Base-by-base conservation (phyloP, 164 flowering plant genomes). In the Macadamia tetraphylla region DNA sequence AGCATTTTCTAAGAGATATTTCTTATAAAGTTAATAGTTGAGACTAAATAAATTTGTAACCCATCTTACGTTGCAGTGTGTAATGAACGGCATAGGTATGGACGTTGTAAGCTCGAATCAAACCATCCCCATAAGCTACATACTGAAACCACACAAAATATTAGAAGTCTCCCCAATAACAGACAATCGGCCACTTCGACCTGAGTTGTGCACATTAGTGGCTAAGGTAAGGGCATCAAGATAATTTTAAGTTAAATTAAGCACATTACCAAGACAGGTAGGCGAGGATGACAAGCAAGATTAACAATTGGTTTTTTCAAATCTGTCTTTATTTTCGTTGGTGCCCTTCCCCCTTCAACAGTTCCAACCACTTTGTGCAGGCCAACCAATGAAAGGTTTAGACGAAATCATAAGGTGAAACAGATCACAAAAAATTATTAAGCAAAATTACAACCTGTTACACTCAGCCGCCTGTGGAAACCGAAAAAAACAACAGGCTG, bases 261-360 rank as follows among this genome's bases (percentile, higher is more conserved):
- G 70, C 53, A 71, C 10, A 11, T 77, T 86, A 94, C 99, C 94
- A 95, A 75, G 66, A 88, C 84, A 67, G 99, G 98, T 18, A 89
- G 91, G 53, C 99, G 98, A 67, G 99, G 97, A 83, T 95, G 99
- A 75, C 99, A 95, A 71, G 97, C 96, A 78, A 95, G 94, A 76
- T 95, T 95, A 53, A 95, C 94, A 69, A 95, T 74, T 23, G 99
- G 98, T 73, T 92, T 95, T 80, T 95, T 95, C 74, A 95, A 74
- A 79, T 95, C 99, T 35, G 99, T 85, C 85, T 95, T 95, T 71
- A 95, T 95, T 75, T 95, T 95, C 49, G 97, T 95, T 6, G 99
- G 99, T 15, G 89, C 87, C 71, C 88, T 85, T 56, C 98, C 99
- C 23, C 99, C 98, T 81, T 92, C 99, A 75, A 89, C 80, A 48